phyloP scores from a whole-genome alignment of 2,329 filamentous ascomycete species.

The Botrytis paeoniae region DNA sequence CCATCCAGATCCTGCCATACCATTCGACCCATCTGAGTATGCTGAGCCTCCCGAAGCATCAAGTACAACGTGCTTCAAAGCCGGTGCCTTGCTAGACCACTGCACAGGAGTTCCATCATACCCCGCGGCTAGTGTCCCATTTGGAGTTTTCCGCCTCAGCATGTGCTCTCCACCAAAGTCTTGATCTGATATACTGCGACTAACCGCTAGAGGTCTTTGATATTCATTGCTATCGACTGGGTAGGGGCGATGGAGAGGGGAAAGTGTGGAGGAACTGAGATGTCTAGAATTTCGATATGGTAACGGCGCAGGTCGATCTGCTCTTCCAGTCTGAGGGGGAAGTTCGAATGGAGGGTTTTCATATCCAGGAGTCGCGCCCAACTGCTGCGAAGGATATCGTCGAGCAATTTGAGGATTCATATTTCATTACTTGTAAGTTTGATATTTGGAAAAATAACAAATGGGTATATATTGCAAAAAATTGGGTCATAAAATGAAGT shows the following conservation, averaged over 20 bases:
- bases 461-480: conserved; percentile 25
- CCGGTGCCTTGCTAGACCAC: conserved; percentile 68
- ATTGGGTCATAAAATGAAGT: conserved; percentile 23
- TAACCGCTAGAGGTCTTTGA: conserved; percentile 23
- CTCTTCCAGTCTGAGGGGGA: conserved; percentile 25
- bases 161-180: conserved; percentile 52
- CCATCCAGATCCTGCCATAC: conserved; percentile 6
- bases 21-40: conserved; percentile 21
- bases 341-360: conserved; percentile 32
- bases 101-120: conserved; percentile 83
- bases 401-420: conserved; percentile 49
- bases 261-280: conserved; percentile 24
- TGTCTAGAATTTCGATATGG: conserved; percentile 36
- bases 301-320: conserved; percentile 28
- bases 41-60: conserved; percentile 47
- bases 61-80: conserved; percentile 79
- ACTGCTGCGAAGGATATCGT: conserved; percentile 40
- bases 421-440: conserved; percentile 33
- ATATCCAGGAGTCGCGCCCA: conserved; percentile 33
- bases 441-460: conserved; percentile 20
- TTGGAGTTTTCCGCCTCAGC: conserved; percentile 86
- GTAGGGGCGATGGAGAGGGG: conserved; percentile 32
- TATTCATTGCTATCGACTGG: conserved; percentile 30
- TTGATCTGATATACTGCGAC: conserved; percentile 45
- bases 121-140: conserved; percentile 85